Conservation (phyloP, 2,329 filamentous ascomycete genomes). For the Penicillium hesseltinei region DNA sequence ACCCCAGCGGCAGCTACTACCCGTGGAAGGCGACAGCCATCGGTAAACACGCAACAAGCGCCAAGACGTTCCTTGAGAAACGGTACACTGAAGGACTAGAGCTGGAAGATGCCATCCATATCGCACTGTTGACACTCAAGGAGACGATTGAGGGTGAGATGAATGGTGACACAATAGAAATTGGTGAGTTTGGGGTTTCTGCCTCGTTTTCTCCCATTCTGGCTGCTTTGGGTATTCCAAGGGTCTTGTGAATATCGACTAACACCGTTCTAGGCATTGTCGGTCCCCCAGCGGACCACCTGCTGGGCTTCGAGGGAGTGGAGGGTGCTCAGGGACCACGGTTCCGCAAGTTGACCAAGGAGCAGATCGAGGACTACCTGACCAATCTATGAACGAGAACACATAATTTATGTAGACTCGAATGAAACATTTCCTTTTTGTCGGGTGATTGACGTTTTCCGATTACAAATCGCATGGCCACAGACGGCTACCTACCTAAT, state of each 20-base stretch:
- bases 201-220: neutral
- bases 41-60: slow-evolving; percentile 95
- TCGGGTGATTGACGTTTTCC: slow-evolving; percentile 1
- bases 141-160: slow-evolving; percentile 99
- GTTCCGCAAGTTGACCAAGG: slow-evolving; percentile 73
- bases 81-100: slow-evolving; percentile 96
- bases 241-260: neutral
- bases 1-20: slow-evolving; percentile 98
- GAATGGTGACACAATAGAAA: slow-evolving; percentile 98
- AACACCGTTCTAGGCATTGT: slow-evolving; percentile 72
- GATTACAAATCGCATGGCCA: slow-evolving; percentile 13
- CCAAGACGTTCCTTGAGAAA: slow-evolving; percentile 99
- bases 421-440: slow-evolving; percentile 18
- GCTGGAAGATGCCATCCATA: slow-evolving; percentile 97
- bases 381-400: slow-evolving; percentile 76
- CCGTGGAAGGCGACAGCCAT: slow-evolving; percentile 99
- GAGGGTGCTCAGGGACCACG: slow-evolving; percentile 44
- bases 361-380: slow-evolving; percentile 99
- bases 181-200: slow-evolving; percentile 60
- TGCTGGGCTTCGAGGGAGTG: slow-evolving; percentile 71
- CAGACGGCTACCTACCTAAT: slow-evolving; percentile 1
- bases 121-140: slow-evolving; percentile 93
- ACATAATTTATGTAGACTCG: slow-evolving; percentile 16
- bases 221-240: neutral
- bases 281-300: slow-evolving; percentile 86